A percentile compares a stretch with the other conserved stretches of the same genome.
These are phyloP conservation scores for Auriculariales sp. DNA, from an alignment of 768 basidiomycete species.

Conservation along the genomic window DNA sequence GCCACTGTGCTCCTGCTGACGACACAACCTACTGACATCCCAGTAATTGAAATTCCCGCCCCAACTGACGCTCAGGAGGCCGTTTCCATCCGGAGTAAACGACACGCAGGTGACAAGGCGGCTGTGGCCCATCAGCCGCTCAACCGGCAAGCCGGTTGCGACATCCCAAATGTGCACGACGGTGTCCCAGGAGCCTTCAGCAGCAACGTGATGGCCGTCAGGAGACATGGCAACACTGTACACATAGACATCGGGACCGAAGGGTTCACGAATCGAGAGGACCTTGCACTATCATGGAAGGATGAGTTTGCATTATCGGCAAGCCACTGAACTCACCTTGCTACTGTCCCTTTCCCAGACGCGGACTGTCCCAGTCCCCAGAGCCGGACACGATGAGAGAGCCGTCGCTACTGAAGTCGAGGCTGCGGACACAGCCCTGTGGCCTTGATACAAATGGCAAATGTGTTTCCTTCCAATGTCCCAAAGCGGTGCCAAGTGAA, in stretches of 20 bases:
- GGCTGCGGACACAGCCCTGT: conserved; percentile 85
- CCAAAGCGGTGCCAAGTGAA: conserved; percentile 54
- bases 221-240: conserved; percentile 71
- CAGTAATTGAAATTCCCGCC: conserved; percentile 82
- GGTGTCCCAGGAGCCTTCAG: conserved; percentile 42
- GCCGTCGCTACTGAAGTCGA: conserved; percentile 83
- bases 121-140: conserved; percentile 60
- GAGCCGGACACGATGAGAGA: conserved; percentile 79
- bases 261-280: conserved; percentile 35
- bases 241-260: conserved; percentile 52
- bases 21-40: too few relatives aligned
- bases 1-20: too few relatives aligned
- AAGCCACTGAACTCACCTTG: too few relatives aligned
- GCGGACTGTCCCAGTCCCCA: conserved; percentile 51
- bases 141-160: conserved; percentile 51
- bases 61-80: conserved; percentile 78
- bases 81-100: conserved; percentile 84
- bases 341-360: conserved; percentile 46
- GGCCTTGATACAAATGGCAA: conserved; percentile 70
- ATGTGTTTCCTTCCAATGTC: conserved; percentile 73
- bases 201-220: conserved; percentile 48
- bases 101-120: conserved; percentile 81
- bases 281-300: too few relatives aligned
- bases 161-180: conserved; percentile 80
- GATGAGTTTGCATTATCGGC: too few relatives aligned